Base-by-base conservation (phyloP, 192 early-diverging fungal genomes). In the Coemansia sp. region DNA sequence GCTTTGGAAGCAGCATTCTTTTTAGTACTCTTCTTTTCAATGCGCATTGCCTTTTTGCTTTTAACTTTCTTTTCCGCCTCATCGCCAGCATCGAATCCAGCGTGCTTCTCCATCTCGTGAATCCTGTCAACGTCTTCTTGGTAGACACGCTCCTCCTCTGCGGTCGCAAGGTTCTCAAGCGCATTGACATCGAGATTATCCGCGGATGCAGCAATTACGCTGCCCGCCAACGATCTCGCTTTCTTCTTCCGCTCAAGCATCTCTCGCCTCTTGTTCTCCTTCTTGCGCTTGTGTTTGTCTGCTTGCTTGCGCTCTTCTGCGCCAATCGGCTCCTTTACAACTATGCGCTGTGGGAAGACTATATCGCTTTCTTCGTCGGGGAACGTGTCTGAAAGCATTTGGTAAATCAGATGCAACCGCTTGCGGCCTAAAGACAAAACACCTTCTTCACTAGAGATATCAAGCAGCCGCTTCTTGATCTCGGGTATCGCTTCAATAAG, bases 361-460 rank as follows among this genome's bases (percentile, higher is more conserved):
- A 82, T 64, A 32, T 77, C 80, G 46, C 6, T 66, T 40, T 72
- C 76, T 32, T 82, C 80, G 19, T 74, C 71, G 8, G 76, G 80
- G 70, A 83, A 83, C 2, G 74, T 78, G 8, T 78, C 73, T 56
- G 76, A 69, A 15, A 83, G 69, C 48, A 63, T 73, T 57, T 83
- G 76, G 65, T 83, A 83, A 21, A 83, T 54, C 45, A 73, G 49
- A 58, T 74, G 60, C 60, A 83, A 37, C 39, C 76, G 71, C 65
- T 69, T 77, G 64, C 80, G 80, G 1, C 80, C 80, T 37, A 71
- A 11, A 5, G 76, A 45, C 16, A 43, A 36, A 15, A 61, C 49
- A n/a, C 46, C 26, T 16, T 78, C 76, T 26, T 77, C 76, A 37
- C 73, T 56, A 9, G 68, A 69, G 10, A 83, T 69, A 9, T 68